Base-by-base conservation (phyloP, 495 filamentous ascomycete genomes). In the Daldinia grandis region DNA sequence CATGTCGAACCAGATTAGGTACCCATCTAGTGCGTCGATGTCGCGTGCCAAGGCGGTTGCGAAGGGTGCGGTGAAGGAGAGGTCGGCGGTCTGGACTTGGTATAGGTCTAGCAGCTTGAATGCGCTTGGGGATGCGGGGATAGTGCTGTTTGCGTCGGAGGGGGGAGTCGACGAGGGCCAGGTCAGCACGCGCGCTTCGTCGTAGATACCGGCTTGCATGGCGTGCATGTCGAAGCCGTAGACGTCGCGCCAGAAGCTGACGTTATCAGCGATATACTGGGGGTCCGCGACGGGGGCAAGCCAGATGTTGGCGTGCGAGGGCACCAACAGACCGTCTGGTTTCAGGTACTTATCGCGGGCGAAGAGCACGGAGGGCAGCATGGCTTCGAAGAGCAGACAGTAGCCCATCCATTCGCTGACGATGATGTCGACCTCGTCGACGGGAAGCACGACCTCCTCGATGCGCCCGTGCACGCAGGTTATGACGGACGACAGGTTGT, bases 331-430 rank as follows among this genome's bases (percentile, higher is more conserved):
- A 31, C 95, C 95, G 68, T 88, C 92, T 15, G 91, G 88, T 54
- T 81, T 84, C 38, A 99, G 90, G 82, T 98, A 99, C 64, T 84
- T 87, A 85, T 99, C 95, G 73, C 95, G 88, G 19, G 95, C 95
- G 78, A 92, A 97, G 42, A 99, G 88, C 14, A 99, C 96, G 38
- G 92, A 96, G 66, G 97, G 95, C 64, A 99, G 82, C 95, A 99
- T 99, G 83, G 91, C 92, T 86, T 99, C 95, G 82, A 98, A 99
- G 44, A 98, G 88, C 50, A 99, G 87, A 82, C 95, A 97, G 84
- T 99, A 99, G 50, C 95, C 95, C 95, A 99, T 99, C 95, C 95
- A 99, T 82, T 99, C 95, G 31, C 93, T 97, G 67, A 99, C 93
- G 81, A 99, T 99, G 76, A 99, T 95, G 79, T 99, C 95, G 72